Conservation (phyloP, 2,329 filamentous ascomycete species). For the Pyrenophora tritici-repentis region DNA sequence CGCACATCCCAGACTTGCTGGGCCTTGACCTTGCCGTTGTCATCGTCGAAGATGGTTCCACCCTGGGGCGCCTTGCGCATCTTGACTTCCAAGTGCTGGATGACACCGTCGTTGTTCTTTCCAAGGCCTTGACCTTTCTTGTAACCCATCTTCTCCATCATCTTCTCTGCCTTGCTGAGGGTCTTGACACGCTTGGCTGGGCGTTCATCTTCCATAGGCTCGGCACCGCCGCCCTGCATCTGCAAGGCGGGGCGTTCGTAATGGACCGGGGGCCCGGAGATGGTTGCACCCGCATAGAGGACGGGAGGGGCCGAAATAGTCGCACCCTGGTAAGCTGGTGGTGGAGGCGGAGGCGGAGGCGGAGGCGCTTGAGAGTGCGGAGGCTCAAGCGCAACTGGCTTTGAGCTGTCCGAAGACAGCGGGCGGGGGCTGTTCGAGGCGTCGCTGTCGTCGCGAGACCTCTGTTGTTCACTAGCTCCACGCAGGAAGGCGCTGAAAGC, state of each 20-base stretch:
- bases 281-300: constrained; percentile 69
- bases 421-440: constrained; percentile 13
- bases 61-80: constrained; percentile 28
- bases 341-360: constrained; percentile 49
- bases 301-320: constrained; percentile 80
- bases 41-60: constrained; percentile 30
- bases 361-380: constrained; percentile 12
- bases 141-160: constrained; percentile 96
- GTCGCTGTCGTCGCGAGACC: constrained; percentile 19
- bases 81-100: constrained; percentile 76
- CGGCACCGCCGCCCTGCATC: constrained; percentile 17
- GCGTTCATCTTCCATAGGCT: constrained; percentile 45
- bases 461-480: constrained; percentile 19
- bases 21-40: constrained; percentile 57
- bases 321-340: constrained; percentile 47
- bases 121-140: constrained; percentile 85
- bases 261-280: constrained; percentile 78
- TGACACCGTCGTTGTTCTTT: constrained; percentile 79
- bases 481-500: constrained; percentile 33
- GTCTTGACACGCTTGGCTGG: constrained; percentile 44
- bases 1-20: constrained; percentile 70
- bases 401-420: constrained; percentile 15
- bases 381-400: background rate
- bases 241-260: constrained; percentile 56
- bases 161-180: constrained; percentile 67